Evolutionary conservation across 495 filamentous ascomycete species (phyloP), one percentile per base, ranked within the genome.

Genomic region (Amphirosellinia nigrospora): DNA sequence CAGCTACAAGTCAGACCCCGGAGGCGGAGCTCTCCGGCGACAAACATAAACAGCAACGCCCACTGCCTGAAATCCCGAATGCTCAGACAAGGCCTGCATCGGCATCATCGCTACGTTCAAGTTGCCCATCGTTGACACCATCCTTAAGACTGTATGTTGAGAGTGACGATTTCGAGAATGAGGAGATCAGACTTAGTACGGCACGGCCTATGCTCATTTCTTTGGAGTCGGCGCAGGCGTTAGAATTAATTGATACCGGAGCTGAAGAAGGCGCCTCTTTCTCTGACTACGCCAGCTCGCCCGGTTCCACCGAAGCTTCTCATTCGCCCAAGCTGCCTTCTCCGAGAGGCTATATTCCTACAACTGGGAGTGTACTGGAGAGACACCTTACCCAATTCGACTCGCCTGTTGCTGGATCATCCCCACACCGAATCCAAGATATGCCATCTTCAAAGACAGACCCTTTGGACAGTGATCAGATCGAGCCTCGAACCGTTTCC

Each of bases 41-140:
- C 19, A 28, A 77, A 39, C 63, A 75, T 16, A 28, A 77, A 39
- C 63, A 80, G 34, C 79, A 81, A 63, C 77, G 82, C 0, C 82
- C 82, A n/a, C 61, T 86, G 6, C 84, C 84, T n/a, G 78, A 82
- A 69, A 74, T 84, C 2, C 75, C 74, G 8, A 69, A 46, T 32
- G 23, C 16, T 45, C 68, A 52, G 38, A 71, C 72, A 10, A 75
- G 74, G 39, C 71, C 71, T 23, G 34, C 64, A 10, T 80, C 80
- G 0, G 70, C 58, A 28, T 73, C 71, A 26, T 77, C 75, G 38
- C 34, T 74, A 7, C 19, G 67, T 9, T 71, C 75, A 16, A 70
- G 71, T 70, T 69, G 76, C 15, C 74, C 75, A 23, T 85, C 82
- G 3, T 69, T 83, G 15, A 82, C 82, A 6, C 77, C 81, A 3